Evolutionary conservation across 257 asterid genomes (phyloP).

Genomic region (Linderniella brevidens): DNA sequence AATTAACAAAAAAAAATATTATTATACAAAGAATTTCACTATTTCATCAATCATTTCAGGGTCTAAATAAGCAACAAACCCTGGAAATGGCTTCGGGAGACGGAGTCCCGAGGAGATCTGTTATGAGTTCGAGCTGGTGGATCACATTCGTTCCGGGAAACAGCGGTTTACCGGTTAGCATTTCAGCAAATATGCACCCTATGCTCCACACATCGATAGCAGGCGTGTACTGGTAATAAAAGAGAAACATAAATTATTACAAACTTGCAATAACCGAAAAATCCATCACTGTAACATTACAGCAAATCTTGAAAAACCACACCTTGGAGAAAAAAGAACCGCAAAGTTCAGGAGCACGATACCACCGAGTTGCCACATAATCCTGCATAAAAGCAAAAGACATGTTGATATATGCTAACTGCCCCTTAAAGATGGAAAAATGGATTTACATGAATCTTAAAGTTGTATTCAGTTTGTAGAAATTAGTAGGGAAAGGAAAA

Average conservation of each 20-base stretch:
- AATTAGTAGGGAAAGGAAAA: no score
- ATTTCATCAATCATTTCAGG: no score
- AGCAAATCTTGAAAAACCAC: conserved; percentile 18
- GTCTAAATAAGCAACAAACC: neutral
- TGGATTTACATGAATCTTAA: no score
- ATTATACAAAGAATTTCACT: no score
- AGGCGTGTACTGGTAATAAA: conserved; percentile 2
- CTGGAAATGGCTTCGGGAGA: neutral
- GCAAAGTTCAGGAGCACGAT: conserved; percentile 99
- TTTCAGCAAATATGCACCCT: conserved; percentile 5
- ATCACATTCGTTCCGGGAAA: conserved; percentile 3
- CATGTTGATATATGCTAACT: no score
- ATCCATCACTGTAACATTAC: neutral
- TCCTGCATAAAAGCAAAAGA: conserved; percentile 28
- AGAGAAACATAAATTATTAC: no score
- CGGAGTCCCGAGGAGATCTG: conserved; percentile 2
- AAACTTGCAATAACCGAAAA: no score
- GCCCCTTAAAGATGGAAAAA: no score
- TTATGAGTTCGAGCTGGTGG: conserved; percentile 2
- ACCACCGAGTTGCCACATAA: conserved; percentile 98
- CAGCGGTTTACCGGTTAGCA: conserved; percentile 4
- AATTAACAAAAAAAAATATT: neutral
- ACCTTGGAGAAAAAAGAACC: conserved; percentile 96
- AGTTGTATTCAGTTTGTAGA: no score
- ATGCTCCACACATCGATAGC: conserved; percentile 6